Evolutionary conservation across 2,329 filamentous ascomycete genomes (phyloP), one percentile per base, ranked within the genome.

Genomic region (Xylariaceae sp.): DNA sequence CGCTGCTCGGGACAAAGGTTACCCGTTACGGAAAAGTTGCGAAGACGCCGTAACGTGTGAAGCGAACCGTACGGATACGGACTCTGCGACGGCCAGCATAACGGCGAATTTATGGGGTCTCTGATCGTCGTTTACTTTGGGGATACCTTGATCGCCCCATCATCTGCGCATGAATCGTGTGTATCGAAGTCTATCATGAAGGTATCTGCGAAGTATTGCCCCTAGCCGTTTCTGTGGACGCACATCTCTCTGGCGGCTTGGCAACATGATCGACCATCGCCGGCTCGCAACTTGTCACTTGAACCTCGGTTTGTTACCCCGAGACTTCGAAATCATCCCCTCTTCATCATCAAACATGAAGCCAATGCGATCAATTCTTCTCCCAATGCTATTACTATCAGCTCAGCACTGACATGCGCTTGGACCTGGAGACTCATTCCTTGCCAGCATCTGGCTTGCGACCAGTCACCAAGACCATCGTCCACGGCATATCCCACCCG

Each of bases 401-500:
- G 0, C 13, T 9, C 13, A 9, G 37, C 37, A 13, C 3, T 42
- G 37, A 42, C 9, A 3, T 42, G 37, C 11, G 23, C 13, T 37
- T 35, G 3, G 9, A 15, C 18, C 48, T 50, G 10, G 23, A 30
- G 17, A 57, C 23, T 51, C 51, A 39, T 53, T 5, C 8, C 1
- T 8, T 15, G 53, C 56, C 47, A 61, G 42, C 37, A 15, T 11
- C 48, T 5, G 66, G 64, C 53, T 67, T 70, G 30, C 59, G 64
- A 37, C 67, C 65, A 30, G 69, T 72, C 57, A 58, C 70, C 52
- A 69, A 35, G 52, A 75, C 63, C 7, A 66, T 62, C 6, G 67
- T 65, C 72, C 74, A 76, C 9, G 65, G 67, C 45, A 72, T 11
- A 51, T 75, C 70, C 75, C 75, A 77, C 1, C 71, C 70, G 10